A percentile compares a stretch with the other conserved stretches of the same genome.
Conservation (phyloP, 768 basidiomycete species). For the Grammothele lineata region DNA sequence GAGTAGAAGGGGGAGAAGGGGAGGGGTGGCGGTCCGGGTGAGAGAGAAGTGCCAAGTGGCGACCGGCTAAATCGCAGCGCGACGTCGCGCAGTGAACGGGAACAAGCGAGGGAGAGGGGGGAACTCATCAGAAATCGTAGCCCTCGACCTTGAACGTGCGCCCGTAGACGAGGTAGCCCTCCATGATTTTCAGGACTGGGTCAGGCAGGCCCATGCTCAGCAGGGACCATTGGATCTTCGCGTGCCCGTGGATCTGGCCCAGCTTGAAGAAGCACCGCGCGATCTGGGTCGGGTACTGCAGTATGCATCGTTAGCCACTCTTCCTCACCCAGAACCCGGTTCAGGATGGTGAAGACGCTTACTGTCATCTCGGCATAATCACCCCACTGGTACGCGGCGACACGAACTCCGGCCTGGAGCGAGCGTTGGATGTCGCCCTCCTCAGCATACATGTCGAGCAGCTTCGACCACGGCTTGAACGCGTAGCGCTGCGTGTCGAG, state of each 20-base stretch:
- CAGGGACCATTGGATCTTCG: constrained; percentile 90
- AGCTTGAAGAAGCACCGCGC: constrained; percentile 91
- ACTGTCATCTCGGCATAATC: constrained; percentile 90
- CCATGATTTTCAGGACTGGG: constrained; percentile 88
- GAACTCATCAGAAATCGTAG: constrained; percentile 54
- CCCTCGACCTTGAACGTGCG: constrained; percentile 86
- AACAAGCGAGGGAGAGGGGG: not conserved
- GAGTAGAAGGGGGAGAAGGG: not conserved
- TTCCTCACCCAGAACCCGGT: no score
- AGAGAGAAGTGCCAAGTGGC: not conserved
- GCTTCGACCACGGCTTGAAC: constrained; percentile 87
- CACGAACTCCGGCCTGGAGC: constrained; percentile 87
- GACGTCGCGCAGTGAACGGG: no score
- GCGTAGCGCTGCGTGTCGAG: constrained; percentile 84
- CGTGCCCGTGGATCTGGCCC: constrained; percentile 87
- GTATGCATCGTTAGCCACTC: not conserved
- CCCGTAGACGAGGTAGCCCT: constrained; percentile 86
- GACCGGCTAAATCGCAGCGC: not conserved
- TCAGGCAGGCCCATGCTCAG: constrained; percentile 93
- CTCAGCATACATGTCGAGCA: constrained; percentile 95
- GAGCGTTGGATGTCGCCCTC: constrained; percentile 91
- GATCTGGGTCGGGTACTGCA: constrained; percentile 85
- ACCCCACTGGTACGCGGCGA: constrained; percentile 88
- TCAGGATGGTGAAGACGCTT: constrained; percentile 26
- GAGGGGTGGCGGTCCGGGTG: not conserved